Percentiles rank a stretch among this genome's conserved stretches.
Evolutionary conservation across 495 filamentous ascomycete genomes (phyloP).

Genomic region (Hypoxylon fragiforme): DNA sequence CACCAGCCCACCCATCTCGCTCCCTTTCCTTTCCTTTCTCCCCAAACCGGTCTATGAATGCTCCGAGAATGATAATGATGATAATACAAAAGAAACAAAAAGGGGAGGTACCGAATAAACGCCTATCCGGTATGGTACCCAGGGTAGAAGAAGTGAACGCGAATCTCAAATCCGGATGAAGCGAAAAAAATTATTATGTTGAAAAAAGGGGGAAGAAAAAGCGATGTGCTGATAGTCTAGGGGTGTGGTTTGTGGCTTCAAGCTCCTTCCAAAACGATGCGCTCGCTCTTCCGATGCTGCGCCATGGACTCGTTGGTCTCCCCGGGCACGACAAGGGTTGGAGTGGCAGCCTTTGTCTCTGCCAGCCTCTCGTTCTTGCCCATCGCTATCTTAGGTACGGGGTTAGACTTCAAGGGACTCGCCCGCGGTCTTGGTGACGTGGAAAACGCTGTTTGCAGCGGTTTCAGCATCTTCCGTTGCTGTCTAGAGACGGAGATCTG

Average conservation of each 20-base stretch:
- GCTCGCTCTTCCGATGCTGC: slow-evolving; percentile 52
- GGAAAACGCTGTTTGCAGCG: slow-evolving; percentile 31
- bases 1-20: too few relatives aligned
- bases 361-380: slow-evolving; percentile 36
- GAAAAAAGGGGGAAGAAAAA: too few relatives aligned
- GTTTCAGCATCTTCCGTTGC: slow-evolving; percentile 53
- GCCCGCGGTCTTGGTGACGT: slow-evolving; percentile 5
- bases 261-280: slow-evolving; percentile 48
- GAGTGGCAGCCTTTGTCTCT: slow-evolving; percentile 45
- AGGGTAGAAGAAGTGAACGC: too few relatives aligned
- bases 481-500: slow-evolving; percentile 62
- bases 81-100: too few relatives aligned
- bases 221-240: too few relatives aligned
- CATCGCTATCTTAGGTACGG: slow-evolving; percentile 29
- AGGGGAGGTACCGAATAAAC: too few relatives aligned
- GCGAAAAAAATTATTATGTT: too few relatives aligned
- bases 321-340: slow-evolving; percentile 38
- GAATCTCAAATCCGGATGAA: too few relatives aligned
- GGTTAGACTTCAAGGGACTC: slow-evolving; percentile 7
- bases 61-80: too few relatives aligned
- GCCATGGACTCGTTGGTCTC: slow-evolving; percentile 19
- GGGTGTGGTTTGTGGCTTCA: slow-evolving; percentile 4
- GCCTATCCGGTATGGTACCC: too few relatives aligned
- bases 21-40: too few relatives aligned
- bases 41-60: too few relatives aligned